Percentiles rank a stretch among this genome's conserved stretches.
phyloP scores from a whole-genome alignment of 164 flowering plant species.

The Tinospora cordifolia region DNA sequence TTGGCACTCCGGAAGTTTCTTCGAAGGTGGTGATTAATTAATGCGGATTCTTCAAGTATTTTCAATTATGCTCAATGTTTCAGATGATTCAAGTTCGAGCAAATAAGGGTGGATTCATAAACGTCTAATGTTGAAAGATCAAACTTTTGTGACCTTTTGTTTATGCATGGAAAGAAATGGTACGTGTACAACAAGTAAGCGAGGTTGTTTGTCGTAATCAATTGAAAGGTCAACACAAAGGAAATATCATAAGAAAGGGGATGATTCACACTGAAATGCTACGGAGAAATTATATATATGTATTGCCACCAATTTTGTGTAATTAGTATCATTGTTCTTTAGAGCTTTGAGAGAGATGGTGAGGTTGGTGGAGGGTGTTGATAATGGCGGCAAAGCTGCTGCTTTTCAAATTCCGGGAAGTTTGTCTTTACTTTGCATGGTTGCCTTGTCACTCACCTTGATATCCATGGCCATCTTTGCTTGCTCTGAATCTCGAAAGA shows the following conservation, averaged over 20 bases:
- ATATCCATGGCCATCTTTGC: conserved; percentile 1
- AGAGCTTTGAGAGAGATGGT: neutral
- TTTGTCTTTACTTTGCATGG: neutral
- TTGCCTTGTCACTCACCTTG: neutral
- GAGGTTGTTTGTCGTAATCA: too few species aligned
- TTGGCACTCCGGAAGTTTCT: neutral
- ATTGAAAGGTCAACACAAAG: too few species aligned
- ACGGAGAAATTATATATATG: neutral
- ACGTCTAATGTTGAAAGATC: too few species aligned
- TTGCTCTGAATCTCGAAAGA: neutral
- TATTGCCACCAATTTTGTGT: neutral
- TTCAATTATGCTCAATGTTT: too few species aligned
- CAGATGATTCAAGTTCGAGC: too few species aligned
- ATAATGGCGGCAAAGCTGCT: neutral
- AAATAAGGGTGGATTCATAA: too few species aligned
- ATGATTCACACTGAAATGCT: neutral
- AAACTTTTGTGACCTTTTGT: too few species aligned
- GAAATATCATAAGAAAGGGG: too few species aligned
- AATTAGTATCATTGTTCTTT: neutral
- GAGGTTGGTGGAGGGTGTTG: neutral
- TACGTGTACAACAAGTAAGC: too few species aligned
- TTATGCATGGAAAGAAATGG: too few species aligned
- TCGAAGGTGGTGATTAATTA: neutral
- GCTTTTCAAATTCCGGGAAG: neutral
- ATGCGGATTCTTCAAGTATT: neutral